phyloP scores from a whole-genome alignment of 169 alveolate species.

The Miamiensis avidus region DNA sequence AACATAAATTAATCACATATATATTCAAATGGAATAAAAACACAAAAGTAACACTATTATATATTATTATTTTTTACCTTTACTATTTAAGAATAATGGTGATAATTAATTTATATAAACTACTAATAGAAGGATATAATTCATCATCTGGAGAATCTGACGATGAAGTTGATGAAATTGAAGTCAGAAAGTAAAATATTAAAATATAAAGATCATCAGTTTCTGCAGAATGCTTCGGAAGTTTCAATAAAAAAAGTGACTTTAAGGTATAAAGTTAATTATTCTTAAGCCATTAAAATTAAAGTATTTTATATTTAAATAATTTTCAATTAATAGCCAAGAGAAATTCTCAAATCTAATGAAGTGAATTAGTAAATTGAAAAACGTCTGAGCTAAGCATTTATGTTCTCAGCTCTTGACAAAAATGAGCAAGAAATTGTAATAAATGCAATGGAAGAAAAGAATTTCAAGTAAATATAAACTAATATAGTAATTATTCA shows the following conservation, averaged over 20 bases:
- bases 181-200: background rate
- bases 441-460: slow-evolving; percentile 83
- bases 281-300: too few species aligned
- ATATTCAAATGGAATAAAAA: too few species aligned
- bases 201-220: background rate
- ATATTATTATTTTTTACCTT: too few species aligned
- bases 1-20: too few species aligned
- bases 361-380: slow-evolving; percentile 26
- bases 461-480: slow-evolving; percentile 22
- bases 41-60: too few species aligned
- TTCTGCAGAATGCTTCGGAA: background rate
- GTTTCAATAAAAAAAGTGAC: background rate
- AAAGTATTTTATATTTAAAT: too few species aligned
- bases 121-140: too few species aligned
- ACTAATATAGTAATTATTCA: background rate
- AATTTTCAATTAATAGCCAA: background rate
- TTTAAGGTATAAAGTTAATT: background rate
- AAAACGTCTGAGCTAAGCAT: slow-evolving; percentile 72
- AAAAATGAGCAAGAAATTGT: slow-evolving; percentile 78
- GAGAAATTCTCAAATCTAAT: background rate
- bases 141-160: too few species aligned
- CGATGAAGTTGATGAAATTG: background rate
- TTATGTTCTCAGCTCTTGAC: slow-evolving; percentile 79
- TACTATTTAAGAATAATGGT: too few species aligned
- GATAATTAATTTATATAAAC: too few species aligned